Evolutionary conservation across 2,329 filamentous ascomycete genomes (phyloP), one percentile per base, ranked within the genome.

Genomic region (Fusarium humuli): DNA sequence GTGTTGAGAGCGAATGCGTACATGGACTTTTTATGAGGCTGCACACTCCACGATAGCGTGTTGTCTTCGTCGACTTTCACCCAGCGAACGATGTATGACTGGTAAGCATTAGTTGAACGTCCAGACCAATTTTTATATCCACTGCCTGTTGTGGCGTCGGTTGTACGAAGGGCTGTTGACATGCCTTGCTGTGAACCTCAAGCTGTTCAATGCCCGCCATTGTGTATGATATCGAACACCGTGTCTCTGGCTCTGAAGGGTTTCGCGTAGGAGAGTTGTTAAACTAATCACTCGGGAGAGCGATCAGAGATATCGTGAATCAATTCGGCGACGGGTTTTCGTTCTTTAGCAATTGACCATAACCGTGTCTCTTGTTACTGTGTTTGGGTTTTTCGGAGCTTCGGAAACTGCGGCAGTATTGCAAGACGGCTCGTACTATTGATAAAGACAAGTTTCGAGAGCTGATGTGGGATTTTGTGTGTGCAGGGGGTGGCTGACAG

Each of bases 61-160:
- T 97, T 91, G 57, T 92, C 92, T 70, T 94, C 91, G 59, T 94
- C 91, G 73, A 98, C 95, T 78, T 94, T 92, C 74, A 98, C 93
- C 95, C 96, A 99, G 77, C 96, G 94, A 61, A 99, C 93, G 75
- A 99, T 94, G 83, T 99, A 99, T 70, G 94, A 97, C 96, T 98
- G 73, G 18, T n/a, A 40, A n/a, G 25, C 52, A 62, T 77, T 72
- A 78, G 76, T 64, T 45, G 55, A 54, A 27, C 23, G 59, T 56
- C 57, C 54, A 29, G 22, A 32, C 45, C 29, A 37, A 20, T 20
- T 34, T 30, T 37, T 16, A 32, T 45, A 20, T 34, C 37, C 12
- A 30, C 16, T 14, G 58, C 52, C 40, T 47, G 25, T 30, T 10
- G 20, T 41, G 23, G 46, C 44, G 25, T 56, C 41, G 18, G 45